Percentiles rank a stretch among this genome's conserved stretches.
phyloP scores from a whole-genome alignment of 2,329 filamentous ascomycete genomes.

The Aaosphaeria pasadenensis region DNA sequence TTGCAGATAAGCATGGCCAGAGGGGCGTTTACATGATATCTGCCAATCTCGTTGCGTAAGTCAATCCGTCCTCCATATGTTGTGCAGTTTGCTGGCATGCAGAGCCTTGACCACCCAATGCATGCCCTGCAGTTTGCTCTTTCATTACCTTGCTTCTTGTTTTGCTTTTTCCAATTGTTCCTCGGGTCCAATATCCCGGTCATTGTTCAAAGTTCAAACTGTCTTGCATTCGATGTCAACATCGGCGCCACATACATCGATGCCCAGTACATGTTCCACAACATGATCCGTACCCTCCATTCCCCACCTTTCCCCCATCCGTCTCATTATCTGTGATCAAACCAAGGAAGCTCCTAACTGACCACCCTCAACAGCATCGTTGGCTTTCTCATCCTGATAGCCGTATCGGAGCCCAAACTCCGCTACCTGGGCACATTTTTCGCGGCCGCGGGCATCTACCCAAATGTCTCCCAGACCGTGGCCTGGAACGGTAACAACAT shows the following conservation, averaged over 20 bases:
- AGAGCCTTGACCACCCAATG: conserved; percentile 3
- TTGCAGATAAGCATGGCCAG: conserved; percentile 13
- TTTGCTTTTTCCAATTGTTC: neutral
- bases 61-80: neutral
- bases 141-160: neutral
- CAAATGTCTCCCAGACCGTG: conserved; percentile 52
- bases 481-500: conserved; percentile 59
- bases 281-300: neutral
- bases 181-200: too few species aligned
- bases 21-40: conserved; percentile 16
- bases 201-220: neutral
- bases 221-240: too few species aligned
- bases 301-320: conserved; percentile 1
- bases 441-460: conserved; percentile 45
- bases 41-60: conserved; percentile 14
- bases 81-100: neutral
- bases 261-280: neutral
- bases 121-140: neutral
- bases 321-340: neutral
- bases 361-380: conserved; percentile 15
- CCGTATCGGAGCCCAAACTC: conserved; percentile 24
- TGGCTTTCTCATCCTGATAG: conserved; percentile 41
- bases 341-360: neutral
- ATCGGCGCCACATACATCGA: neutral
- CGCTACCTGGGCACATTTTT: conserved; percentile 43